Conservation (phyloP, 371 early-diverging fungal species). For the Syncephalastrum sp. region DNA sequence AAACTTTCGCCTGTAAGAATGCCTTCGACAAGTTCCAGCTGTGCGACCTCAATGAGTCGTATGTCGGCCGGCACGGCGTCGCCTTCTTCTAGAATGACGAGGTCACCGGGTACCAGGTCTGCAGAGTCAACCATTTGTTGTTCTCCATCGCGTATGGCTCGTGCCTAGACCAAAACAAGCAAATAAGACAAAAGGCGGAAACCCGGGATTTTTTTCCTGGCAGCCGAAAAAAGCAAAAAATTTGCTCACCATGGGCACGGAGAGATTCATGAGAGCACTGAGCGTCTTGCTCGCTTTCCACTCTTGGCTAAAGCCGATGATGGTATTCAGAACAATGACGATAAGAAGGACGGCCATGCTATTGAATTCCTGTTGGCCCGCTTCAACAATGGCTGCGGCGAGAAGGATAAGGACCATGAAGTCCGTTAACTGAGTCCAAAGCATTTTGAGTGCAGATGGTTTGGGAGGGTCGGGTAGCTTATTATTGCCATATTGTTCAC, state of each 20-base stretch:
- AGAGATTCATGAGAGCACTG: slow-evolving; percentile 83
- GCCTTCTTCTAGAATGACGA: slow-evolving; percentile 85
- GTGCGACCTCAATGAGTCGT: slow-evolving; percentile 78
- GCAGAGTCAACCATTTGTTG: slow-evolving; percentile 67
- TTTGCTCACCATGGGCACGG: slow-evolving; percentile 68
- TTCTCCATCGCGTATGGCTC: slow-evolving; percentile 82
- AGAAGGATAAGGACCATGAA: slow-evolving; percentile 87
- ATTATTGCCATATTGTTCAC: slow-evolving; percentile 85
- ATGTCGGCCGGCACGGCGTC: slow-evolving; percentile 92
- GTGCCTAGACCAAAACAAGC: slow-evolving; percentile 63
- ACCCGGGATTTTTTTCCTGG: not conserved
- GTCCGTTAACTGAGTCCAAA: slow-evolving; percentile 86
- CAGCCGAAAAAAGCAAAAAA: not conserved
- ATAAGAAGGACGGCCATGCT: slow-evolving; percentile 76
- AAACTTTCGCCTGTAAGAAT: slow-evolving; percentile 87
- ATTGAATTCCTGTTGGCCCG: slow-evolving; percentile 73
- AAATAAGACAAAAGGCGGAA: slow-evolving; percentile 4
- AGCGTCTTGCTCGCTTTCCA: slow-evolving; percentile 89
- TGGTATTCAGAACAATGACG: slow-evolving; percentile 83
- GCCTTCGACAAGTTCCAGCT: slow-evolving; percentile 84
- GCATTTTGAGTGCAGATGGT: slow-evolving; percentile 74
- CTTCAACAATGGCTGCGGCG: slow-evolving; percentile 71
- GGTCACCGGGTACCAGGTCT: slow-evolving; percentile 87
- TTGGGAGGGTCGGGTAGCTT: slow-evolving; percentile 75
- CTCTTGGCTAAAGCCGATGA: slow-evolving; percentile 90